Base-by-base conservation (phyloP, 2,329 filamentous ascomycete species). In the Paradendryphiella salina region DNA sequence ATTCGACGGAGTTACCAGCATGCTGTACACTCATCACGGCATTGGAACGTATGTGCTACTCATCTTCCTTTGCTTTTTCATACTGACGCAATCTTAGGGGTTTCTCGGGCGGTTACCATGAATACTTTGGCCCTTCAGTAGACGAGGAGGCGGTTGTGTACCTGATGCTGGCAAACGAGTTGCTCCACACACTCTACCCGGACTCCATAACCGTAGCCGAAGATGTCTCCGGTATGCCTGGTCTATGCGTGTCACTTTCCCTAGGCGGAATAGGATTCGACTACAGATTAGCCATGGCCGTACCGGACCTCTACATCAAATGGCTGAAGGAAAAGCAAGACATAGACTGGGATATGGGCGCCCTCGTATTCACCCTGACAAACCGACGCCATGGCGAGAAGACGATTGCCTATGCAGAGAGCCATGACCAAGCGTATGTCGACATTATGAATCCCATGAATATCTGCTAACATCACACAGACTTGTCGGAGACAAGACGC, bases 261-360 rank as follows among this genome's bases (percentile, higher is more conserved):
- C 79, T 96, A 1, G 94, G 94, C 14, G 94, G 94, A 56, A 85
- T 97, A 61, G 94, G 94, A 20, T 99, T 99, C 71, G 94, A 99
- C 76, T 99, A 99, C 75, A 85, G 94, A 61, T 84, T 99, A 26
- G 92, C 92, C 47, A 99, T 99, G 94, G 94, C 94, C 4, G 86
- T 99, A 56, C 94, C 94, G 3, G 94, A 99, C 73, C 89, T 99
- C 85, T 99, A 95, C 85, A 99, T 99, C 81, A 99, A 99, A 77
- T 90, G 95, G 70, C 75, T 97, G 55, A 99, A 99, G 75, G 94
- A 99, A 76, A 85, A 90, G 72, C 82, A 88, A 67, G 94, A 99
- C 66, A 80, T 90, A 56, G 83, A 96, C 8, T 99, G 94, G 94
- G 89, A 97, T 65, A 88, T 99, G 74, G 85, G 83, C 50, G 86